These are phyloP conservation scores for Fennellomyces sp. DNA, from an alignment of 371 early-diverging fungal species.

Conservation along the genomic window DNA sequence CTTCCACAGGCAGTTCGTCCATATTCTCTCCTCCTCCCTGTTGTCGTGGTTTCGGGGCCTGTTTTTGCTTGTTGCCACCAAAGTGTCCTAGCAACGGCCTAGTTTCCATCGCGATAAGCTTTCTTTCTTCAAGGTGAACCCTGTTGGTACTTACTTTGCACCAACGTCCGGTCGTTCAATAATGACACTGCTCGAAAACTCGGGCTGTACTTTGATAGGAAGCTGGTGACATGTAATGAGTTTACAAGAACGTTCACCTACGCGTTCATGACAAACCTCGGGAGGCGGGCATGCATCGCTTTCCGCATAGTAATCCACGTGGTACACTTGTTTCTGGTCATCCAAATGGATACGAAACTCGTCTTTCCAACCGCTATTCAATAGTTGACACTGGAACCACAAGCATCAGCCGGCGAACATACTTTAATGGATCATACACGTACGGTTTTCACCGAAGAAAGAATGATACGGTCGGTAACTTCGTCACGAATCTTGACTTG, in stretches of 20 bases:
- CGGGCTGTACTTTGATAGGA: not conserved
- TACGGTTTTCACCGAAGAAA: constrained; percentile 11
- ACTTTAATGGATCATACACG: too few relatives aligned
- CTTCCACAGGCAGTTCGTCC: constrained; percentile 18
- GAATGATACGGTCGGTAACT: constrained; percentile 13
- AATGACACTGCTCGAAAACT: not conserved
- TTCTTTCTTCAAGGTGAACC: not conserved
- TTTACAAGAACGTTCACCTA: not conserved
- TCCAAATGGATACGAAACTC: constrained; percentile 24
- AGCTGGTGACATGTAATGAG: not conserved
- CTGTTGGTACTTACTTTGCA: constrained; percentile 14
- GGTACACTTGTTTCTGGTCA: constrained; percentile 18
- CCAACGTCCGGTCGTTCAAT: constrained; percentile 5
- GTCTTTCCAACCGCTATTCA: constrained; percentile 18
- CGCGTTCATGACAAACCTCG: not conserved
- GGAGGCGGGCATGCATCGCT: not conserved
- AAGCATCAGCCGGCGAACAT: too few relatives aligned
- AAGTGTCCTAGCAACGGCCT: constrained; percentile 10
- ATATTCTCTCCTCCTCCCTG: not conserved
- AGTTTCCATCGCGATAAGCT: not conserved
- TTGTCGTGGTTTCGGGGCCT: not conserved
- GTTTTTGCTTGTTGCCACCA: constrained; percentile 1
- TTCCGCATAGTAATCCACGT: constrained; percentile 24
- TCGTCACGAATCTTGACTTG: constrained; percentile 26
- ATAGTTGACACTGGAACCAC: constrained; percentile 18